These are phyloP conservation scores for Chenopodium berlandieri DNA, from an alignment of 148 eudicot genomes.

Conservation along the genomic window DNA sequence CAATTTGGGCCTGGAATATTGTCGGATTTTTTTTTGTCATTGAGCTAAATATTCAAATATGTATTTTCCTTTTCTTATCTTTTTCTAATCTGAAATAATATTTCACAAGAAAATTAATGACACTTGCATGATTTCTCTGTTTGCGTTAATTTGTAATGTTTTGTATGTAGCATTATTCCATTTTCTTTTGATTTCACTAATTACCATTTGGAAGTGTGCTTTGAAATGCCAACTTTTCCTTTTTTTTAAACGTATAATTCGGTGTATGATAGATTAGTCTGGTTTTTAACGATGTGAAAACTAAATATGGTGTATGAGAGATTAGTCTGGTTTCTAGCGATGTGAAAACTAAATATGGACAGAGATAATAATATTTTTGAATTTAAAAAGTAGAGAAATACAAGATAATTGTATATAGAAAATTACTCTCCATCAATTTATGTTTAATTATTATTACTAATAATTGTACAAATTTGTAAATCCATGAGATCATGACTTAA, in stretches of 20 bases:
- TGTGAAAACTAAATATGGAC: no score
- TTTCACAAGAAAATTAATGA: constrained; percentile 13
- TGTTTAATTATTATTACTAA: neutral
- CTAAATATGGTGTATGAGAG: no score
- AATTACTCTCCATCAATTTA: neutral
- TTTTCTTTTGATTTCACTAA: neutral
- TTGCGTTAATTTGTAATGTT: constrained; percentile 1
- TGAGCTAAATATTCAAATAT: constrained; percentile 18
- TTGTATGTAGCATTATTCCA: no score
- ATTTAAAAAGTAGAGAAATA: no score
- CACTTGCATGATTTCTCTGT: constrained; percentile 24
- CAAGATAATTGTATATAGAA: no score
- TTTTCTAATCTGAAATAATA: neutral
- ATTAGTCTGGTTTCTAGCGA: no score
- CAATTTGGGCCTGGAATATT: constrained; percentile 27
- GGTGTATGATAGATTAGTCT: no score
- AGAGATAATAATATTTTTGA: no score
- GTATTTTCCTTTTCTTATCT: constrained; percentile 17
- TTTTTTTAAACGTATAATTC: neutral
- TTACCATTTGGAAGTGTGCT: neutral
- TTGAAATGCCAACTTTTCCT: neutral
- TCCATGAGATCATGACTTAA: neutral
- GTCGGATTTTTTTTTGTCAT: constrained; percentile 26
- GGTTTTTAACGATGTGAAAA: no score
- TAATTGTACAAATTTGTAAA: neutral